Base-by-base conservation (phyloP, 2,329 filamentous ascomycete genomes). In the Aspergillus bombycis region DNA sequence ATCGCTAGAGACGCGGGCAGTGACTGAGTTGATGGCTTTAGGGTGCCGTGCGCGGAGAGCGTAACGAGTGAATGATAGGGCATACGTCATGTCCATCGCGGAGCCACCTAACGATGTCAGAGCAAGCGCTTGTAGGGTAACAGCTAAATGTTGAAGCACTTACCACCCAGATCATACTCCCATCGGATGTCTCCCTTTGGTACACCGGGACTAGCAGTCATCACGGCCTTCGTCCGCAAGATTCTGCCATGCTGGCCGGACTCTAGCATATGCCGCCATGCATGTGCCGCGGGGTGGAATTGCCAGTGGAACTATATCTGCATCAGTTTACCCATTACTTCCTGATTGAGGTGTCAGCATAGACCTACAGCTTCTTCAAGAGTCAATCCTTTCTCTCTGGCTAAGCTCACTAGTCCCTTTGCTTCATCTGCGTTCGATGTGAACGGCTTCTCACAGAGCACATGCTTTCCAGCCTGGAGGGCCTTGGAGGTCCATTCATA, bases 41-140 rank as follows among this genome's bases (percentile, higher is more conserved):
- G 68, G 75, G 0, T 55, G 58, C 68, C 19, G 69, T n/a, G 65
- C 75, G 67, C 63, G 73, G n/a, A 67, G 66, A 9, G 67, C 73
- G 69, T 63, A 80, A 56, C 75, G 72, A 5, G 75, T 77, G 53
- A 74, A 74, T 2, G 71, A 72, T 3, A 77, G 64, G 0, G 74
- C 72, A 62, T 81, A 78, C 0, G 77, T 73, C 64, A 79, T 71
- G 57, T 80, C 79, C 77, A 81, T 78, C 45, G 74, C 64, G 2
- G 74, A 74, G 28, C 48, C 48, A 21, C 48, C 48, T 52, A 19
- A 21, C 19, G 9, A 32, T 32, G 28, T 32, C 19, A 52, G 28
- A 52, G 28, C 48, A 52, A 7, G 26, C 3, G 2, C 12, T 21
- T 10, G 5, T 19, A 30, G 46, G 4, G 23, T 4, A 11, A n/a